A percentile compares a stretch with the other conserved stretches of the same genome.
phyloP scores from a whole-genome alignment of 75 land plant species.

The Adiantum capillusveneris region DNA sequence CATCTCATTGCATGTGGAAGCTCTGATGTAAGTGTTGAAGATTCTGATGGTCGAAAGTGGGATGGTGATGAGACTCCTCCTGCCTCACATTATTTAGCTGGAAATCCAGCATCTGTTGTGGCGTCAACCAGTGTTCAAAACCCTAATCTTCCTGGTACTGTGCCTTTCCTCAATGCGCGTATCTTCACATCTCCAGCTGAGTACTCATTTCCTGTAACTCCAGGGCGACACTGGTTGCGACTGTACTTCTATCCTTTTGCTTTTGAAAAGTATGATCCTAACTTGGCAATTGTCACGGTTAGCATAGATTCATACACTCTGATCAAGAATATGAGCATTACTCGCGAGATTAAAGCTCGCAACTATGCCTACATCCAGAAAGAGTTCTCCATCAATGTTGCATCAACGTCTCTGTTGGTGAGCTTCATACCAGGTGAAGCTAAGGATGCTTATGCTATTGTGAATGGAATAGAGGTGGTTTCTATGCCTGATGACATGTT shows the following conservation, averaged over 20 bases:
- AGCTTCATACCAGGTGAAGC: too few species aligned
- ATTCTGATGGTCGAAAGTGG: slow-evolving; percentile 57
- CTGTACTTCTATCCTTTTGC: slow-evolving; percentile 61
- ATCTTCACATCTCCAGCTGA: slow-evolving; percentile 30
- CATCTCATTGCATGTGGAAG: slow-evolving; percentile 10
- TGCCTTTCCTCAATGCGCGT: slow-evolving; percentile 56
- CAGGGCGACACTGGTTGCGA: slow-evolving; percentile 39
- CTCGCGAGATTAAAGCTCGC: slow-evolving; percentile 19
- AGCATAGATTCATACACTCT: slow-evolving; percentile 6
- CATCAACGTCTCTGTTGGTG: too few species aligned
- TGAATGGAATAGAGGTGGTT: slow-evolving; percentile 16
- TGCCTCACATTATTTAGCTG: slow-evolving; percentile 3
- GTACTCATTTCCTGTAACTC: slow-evolving; percentile 32
- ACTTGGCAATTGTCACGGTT: slow-evolving; percentile 31
- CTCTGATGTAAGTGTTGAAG: slow-evolving; percentile 9
- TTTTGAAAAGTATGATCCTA: slow-evolving; percentile 12
- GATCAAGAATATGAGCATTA: slow-evolving; percentile 11
- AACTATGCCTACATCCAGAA: slow-evolving; percentile 2
- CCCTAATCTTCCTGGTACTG: slow-evolving; percentile 43
- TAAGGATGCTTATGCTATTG: not conserved
- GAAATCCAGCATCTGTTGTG: not conserved
- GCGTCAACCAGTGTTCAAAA: slow-evolving; percentile 28
- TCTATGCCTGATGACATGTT: slow-evolving; percentile 15
- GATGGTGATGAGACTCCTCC: slow-evolving; percentile 16
- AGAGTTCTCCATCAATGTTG: slow-evolving; percentile 10